phyloP scores from a whole-genome alignment of 1,284 basidiomycete species.

The Thelephora terrestris region DNA sequence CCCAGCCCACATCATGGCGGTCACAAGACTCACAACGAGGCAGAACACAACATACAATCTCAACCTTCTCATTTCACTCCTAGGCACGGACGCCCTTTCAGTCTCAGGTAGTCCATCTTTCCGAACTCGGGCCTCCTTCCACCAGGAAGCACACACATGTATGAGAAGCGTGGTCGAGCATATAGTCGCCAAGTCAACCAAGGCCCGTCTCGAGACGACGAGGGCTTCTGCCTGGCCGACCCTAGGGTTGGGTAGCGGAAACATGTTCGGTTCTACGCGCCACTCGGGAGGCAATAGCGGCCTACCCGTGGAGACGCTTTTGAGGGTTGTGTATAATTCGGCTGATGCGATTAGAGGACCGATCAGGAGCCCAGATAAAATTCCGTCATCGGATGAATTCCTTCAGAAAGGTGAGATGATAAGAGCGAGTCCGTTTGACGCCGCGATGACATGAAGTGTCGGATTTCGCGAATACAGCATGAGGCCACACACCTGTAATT shows the following conservation, averaged over 20 bases:
- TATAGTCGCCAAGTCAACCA: constrained; percentile 71
- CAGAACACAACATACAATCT: constrained; percentile 58
- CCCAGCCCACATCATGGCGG: constrained; percentile 37
- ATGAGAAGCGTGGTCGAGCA: constrained; percentile 71
- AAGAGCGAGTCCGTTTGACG: not conserved
- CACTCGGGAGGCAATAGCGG: constrained; percentile 45
- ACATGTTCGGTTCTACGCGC: constrained; percentile 51
- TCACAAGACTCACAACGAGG: constrained; percentile 36
- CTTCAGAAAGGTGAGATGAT: not conserved
- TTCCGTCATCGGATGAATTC: constrained; percentile 59
- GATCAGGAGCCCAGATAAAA: constrained; percentile 69
- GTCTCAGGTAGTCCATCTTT: constrained; percentile 39
- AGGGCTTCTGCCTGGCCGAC: constrained; percentile 51
- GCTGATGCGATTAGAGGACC: constrained; percentile 68
- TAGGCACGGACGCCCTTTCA: constrained; percentile 66
- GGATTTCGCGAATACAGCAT: not conserved
- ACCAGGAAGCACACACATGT: constrained; percentile 68
- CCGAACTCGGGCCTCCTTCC: constrained; percentile 47
- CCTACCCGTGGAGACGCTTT: constrained; percentile 14
- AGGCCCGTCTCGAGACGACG: constrained; percentile 58
- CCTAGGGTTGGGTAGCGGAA: constrained; percentile 27
- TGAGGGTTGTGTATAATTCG: constrained; percentile 45
- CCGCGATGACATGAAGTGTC: not conserved
- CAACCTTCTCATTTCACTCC: constrained; percentile 51
- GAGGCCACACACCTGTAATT: constrained; percentile 57